These are phyloP conservation scores for Populus tomentosa DNA, from an alignment of 441 rosid genomes.

Conservation along the genomic window DNA sequence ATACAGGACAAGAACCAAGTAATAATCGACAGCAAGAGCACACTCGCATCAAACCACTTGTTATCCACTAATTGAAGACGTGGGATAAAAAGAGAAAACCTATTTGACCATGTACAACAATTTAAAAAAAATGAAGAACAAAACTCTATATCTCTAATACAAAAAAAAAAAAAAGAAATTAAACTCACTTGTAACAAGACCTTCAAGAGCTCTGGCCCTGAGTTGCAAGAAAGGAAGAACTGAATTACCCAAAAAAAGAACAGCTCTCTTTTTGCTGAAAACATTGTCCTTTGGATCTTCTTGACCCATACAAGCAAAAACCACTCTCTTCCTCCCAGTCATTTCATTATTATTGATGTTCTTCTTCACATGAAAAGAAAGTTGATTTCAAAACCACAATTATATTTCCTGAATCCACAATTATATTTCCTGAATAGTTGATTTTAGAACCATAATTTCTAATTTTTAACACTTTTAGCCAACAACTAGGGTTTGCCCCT, in stretches of 20 bases:
- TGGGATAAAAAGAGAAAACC: not conserved
- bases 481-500: too few species aligned
- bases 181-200: slow-evolving; percentile 32
- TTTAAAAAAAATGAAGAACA: not conserved
- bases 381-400: not conserved
- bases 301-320: slow-evolving; percentile 37
- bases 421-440: too few species aligned
- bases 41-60: not conserved
- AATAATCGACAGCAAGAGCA: not conserved
- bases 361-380: slow-evolving; percentile 18
- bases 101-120: not conserved
- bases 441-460: too few species aligned
- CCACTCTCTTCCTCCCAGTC: slow-evolving; percentile 27
- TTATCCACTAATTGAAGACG: not conserved
- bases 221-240: slow-evolving; percentile 67
- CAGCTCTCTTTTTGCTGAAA: slow-evolving; percentile 46
- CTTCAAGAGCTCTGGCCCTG: slow-evolving; percentile 53
- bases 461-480: too few species aligned
- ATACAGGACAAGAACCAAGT: too few species aligned
- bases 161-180: not conserved
- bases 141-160: not conserved
- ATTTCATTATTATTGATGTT: slow-evolving; percentile 22
- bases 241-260: slow-evolving; percentile 69
- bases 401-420: too few species aligned
- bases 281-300: slow-evolving; percentile 30